Evolutionary conservation across 305 asterid genomes (phyloP).

Genomic region (Euphrasia arctica): DNA sequence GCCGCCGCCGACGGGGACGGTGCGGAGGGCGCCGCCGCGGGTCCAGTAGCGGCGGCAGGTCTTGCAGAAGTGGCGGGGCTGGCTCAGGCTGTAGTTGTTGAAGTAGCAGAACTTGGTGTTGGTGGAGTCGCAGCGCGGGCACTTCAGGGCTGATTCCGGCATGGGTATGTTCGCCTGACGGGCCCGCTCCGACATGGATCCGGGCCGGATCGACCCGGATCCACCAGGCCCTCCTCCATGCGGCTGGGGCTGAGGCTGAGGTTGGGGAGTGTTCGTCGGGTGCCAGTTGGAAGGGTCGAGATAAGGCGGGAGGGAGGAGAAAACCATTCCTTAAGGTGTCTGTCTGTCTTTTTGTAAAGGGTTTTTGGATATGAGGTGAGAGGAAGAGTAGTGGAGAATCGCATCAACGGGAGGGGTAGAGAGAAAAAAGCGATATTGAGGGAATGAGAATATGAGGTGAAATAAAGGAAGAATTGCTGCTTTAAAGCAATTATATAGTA

Average conservation of each 20-base stretch:
- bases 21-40: slow-evolving; percentile 58
- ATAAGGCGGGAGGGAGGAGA: slow-evolving; percentile 82
- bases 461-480: slow-evolving; percentile 52
- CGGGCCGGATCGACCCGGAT: slow-evolving; percentile 45
- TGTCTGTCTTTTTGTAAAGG: slow-evolving; percentile 51
- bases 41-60: slow-evolving; percentile 70
- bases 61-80: slow-evolving; percentile 73
- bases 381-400: slow-evolving; percentile 87
- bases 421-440: slow-evolving; percentile 36
- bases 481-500: slow-evolving; percentile 29
- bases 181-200: slow-evolving; percentile 68
- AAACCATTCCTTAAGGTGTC: slow-evolving; percentile 46
- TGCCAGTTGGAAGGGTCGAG: slow-evolving; percentile 97
- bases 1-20: slow-evolving; percentile 66
- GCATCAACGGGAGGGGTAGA: slow-evolving; percentile 55
- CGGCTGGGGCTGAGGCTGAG: slow-evolving; percentile 31
- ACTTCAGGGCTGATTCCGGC: slow-evolving; percentile 56
- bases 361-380: slow-evolving; percentile 31
- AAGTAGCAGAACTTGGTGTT: slow-evolving; percentile 64
- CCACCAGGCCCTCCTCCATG: slow-evolving; percentile 31
- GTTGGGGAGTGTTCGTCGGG: slow-evolving; percentile 26
- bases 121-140: slow-evolving; percentile 66
- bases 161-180: slow-evolving; percentile 60
- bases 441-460: slow-evolving; percentile 74
- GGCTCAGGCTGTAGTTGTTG: slow-evolving; percentile 64